These are phyloP conservation scores for Melastoma candidum DNA, from an alignment of 441 rosid species.

Conservation along the genomic window DNA sequence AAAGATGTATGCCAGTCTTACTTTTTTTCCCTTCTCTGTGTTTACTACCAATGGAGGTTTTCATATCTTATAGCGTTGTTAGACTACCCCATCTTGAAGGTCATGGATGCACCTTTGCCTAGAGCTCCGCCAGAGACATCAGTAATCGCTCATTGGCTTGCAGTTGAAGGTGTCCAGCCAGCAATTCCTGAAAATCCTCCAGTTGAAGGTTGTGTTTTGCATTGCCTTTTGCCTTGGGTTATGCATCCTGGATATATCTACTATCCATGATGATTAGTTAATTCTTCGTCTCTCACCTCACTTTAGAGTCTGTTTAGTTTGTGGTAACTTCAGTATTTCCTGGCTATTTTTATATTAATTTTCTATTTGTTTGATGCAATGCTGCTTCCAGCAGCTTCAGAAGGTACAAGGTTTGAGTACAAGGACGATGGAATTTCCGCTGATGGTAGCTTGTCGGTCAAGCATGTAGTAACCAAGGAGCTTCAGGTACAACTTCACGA, in stretches of 20 bases:
- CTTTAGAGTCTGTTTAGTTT: too few relatives aligned
- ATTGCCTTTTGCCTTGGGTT: neutral
- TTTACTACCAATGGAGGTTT: too few relatives aligned
- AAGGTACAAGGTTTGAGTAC: slow-evolving; percentile 3
- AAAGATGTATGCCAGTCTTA: slow-evolving; percentile 1
- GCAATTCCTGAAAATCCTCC: slow-evolving; percentile 7
- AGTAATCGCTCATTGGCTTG: slow-evolving; percentile 5
- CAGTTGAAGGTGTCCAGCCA: slow-evolving; percentile 11
- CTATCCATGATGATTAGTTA: neutral
- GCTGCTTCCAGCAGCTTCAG: neutral
- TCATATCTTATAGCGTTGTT: too few relatives aligned
- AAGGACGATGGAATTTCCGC: slow-evolving; percentile 5
- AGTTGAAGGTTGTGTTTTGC: slow-evolving; percentile 3
- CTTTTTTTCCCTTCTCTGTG: neutral
- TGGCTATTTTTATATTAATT: neutral
- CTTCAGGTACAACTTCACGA: slow-evolving; percentile 4
- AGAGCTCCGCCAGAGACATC: slow-evolving; percentile 6
- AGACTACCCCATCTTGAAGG: slow-evolving; percentile 3
- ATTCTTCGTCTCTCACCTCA: too few relatives aligned
- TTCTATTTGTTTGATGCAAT: neutral
- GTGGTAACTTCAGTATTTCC: too few relatives aligned
- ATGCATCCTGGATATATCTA: neutral
- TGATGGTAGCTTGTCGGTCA: slow-evolving; percentile 1
- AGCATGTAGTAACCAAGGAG: slow-evolving; percentile 4
- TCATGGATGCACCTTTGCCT: slow-evolving; percentile 7